Base-by-base conservation (phyloP, 1,284 basidiomycete genomes). In the Ceratobasidium sp. region DNA sequence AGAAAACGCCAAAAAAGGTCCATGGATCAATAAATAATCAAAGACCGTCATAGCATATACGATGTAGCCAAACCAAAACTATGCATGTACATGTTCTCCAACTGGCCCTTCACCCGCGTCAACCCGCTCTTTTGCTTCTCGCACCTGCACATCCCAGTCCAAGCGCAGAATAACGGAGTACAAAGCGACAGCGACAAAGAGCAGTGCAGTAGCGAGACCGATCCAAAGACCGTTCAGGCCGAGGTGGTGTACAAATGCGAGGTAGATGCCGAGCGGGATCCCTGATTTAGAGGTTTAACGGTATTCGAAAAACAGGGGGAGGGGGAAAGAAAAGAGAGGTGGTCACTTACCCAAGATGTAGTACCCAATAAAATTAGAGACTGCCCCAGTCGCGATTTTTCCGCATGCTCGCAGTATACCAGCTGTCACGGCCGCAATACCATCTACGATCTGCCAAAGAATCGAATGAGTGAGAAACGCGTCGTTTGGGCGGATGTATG, bases 321-420 rank as follows among this genome's bases (percentile, higher is more conserved):
- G 27, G 33, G 44, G 18, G 38, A n/a, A 23, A 3, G 33, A 30
- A 10, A 35, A 7, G 35, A 64, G 60, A n/a, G 3, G 16, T 41
- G 5, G 38, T 2, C n/a, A 14, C 20, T n/a, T 38, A 64, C 90
- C 90, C 77, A 93, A 84, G 57, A 89, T 84, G 81, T 93, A 93
- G 83, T 93, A 93, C 7, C 90, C 90, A 46, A 65, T 27, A 50
- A 65, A 73, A 38, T 54, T 69, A 16, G 62, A 73, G 55, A 60
- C 3, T 18, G 67, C n/a, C 78, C 84, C 6, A 74, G 87, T 88
- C 35, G 52, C 77, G 83, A 92, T 92, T 83, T 93, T 92, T 1
- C 95, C 95, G 35, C 90, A 86, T 0, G 94, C 91, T 59, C 96
- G 89, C 60, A 97, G 85, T 79, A 97, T 90, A 2, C 95, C 94